These are phyloP conservation scores for Chaetomidium leptoderma DNA, from an alignment of 495 filamentous ascomycete species.

Conservation along the genomic window DNA sequence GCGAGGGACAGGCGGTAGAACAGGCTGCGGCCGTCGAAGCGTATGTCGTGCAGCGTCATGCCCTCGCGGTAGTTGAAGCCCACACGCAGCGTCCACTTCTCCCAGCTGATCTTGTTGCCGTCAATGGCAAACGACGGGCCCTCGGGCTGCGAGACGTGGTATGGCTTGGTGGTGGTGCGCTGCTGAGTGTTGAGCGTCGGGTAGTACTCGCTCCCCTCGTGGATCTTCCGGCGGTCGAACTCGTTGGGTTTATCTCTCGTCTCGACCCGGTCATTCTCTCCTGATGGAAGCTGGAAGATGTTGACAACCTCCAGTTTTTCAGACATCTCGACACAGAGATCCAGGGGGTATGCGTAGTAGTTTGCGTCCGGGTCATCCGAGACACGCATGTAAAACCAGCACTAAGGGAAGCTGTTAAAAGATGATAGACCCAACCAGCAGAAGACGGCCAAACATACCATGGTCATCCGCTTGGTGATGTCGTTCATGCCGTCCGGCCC, in stretches of 20 bases:
- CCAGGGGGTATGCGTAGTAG: slow-evolving; percentile 71
- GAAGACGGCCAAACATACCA: slow-evolving; percentile 9
- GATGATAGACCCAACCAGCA: slow-evolving; percentile 37
- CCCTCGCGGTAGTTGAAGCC: slow-evolving; percentile 73
- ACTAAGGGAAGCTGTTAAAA: slow-evolving; percentile 50
- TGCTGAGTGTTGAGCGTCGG: slow-evolving; percentile 56
- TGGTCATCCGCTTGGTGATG: slow-evolving; percentile 13
- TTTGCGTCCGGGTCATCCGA: slow-evolving; percentile 58
- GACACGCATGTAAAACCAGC: slow-evolving; percentile 60
- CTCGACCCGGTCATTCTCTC: slow-evolving; percentile 20
- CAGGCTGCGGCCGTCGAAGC: slow-evolving; percentile 63
- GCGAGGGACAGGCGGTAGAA: slow-evolving; percentile 65
- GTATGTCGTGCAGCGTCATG: slow-evolving; percentile 63
- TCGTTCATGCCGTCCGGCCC: slow-evolving; percentile 38
- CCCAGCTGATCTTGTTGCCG: slow-evolving; percentile 62
- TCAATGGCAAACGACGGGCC: too few relatives aligned
- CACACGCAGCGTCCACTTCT: slow-evolving; percentile 66
- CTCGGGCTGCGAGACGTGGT: slow-evolving; percentile 70
- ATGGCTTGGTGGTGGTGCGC: slow-evolving; percentile 62
- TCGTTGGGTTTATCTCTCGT: slow-evolving; percentile 50
- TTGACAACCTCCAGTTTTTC: slow-evolving; percentile 57
- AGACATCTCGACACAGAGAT: slow-evolving; percentile 70
- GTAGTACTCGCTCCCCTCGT: slow-evolving; percentile 64
- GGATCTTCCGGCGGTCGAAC: slow-evolving; percentile 52
- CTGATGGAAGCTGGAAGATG: slow-evolving; percentile 54